Evolutionary conservation across 1,284 basidiomycete species (phyloP).

Genomic region (Cryptococcus jaspeensis): DNA sequence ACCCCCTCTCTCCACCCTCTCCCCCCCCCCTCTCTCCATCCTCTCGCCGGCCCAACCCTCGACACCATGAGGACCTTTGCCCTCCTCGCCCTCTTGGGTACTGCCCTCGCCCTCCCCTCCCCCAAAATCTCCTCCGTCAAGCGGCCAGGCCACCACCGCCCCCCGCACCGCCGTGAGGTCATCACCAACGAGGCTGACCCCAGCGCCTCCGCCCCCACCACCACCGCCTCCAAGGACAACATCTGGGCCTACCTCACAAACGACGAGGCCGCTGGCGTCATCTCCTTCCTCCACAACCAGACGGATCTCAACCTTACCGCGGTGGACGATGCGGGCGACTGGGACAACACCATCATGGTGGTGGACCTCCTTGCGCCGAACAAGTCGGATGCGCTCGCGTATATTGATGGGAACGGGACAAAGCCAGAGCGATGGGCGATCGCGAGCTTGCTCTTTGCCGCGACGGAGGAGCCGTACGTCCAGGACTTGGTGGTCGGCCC

Average conservation of each 20-base stretch:
- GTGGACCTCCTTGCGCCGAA: conserved; percentile 38
- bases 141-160: conserved; percentile 6
- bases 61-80: conserved; percentile 8
- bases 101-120: conserved; percentile 5
- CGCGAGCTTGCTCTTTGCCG: conserved; percentile 35
- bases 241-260: conserved; percentile 32
- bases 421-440: conserved; percentile 34
- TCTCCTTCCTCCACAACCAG: conserved; percentile 31
- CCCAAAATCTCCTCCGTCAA: conserved; percentile 16
- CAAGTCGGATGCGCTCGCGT: conserved; percentile 37
- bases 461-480: conserved; percentile 37
- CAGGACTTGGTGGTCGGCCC: conserved; percentile 43
- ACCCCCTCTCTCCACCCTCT: neutral
- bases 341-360: conserved; percentile 40
- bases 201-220: conserved; percentile 18
- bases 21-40: neutral
- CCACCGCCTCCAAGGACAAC: conserved; percentile 34
- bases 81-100: conserved; percentile 11
- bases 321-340: conserved; percentile 29
- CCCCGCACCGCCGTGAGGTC: conserved; percentile 1
- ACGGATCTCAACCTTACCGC: conserved; percentile 40
- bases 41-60: neutral
- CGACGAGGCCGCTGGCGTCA: conserved; percentile 39
- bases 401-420: conserved; percentile 21
- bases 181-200: conserved; percentile 14